These are phyloP conservation scores for Bruguiera parviflora DNA, from an alignment of 345 rosid genomes.

Conservation along the genomic window DNA sequence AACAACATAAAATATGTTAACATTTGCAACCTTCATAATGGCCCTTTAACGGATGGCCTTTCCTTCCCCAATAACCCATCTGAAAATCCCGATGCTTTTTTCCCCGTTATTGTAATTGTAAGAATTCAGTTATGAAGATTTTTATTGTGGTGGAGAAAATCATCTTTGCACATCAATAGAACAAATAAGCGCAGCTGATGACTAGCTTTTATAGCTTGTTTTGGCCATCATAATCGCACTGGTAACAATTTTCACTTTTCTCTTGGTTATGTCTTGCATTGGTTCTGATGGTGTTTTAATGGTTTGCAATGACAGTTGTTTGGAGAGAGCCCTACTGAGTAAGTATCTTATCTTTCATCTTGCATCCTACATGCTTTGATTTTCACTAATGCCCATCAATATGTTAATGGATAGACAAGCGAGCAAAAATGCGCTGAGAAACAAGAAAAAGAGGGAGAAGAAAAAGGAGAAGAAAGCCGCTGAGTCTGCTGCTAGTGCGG, in stretches of 20 bases:
- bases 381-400: neutral
- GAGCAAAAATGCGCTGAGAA: conserved; percentile 84
- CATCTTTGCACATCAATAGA: neutral
- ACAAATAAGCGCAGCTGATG: neutral
- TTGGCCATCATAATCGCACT: neutral
- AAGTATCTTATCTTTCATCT: conserved; percentile 34
- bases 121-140: neutral
- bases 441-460: conserved; percentile 92
- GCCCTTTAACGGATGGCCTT: too few relatives aligned
- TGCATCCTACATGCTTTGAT: neutral
- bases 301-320: conserved; percentile 51
- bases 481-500: conserved; percentile 25
- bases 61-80: too few relatives aligned
- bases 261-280: neutral
- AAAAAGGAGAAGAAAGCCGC: conserved; percentile 74
- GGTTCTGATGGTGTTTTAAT: conserved; percentile 29
- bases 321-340: conserved; percentile 61
- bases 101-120: neutral
- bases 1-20: too few relatives aligned
- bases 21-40: too few relatives aligned
- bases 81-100: neutral
- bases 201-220: too few relatives aligned
- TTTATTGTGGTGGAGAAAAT: too few relatives aligned
- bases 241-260: neutral
- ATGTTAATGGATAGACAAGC: conserved; percentile 43